Conservation (phyloP, 768 basidiomycete species). For the Boletus subcaerulescens region DNA sequence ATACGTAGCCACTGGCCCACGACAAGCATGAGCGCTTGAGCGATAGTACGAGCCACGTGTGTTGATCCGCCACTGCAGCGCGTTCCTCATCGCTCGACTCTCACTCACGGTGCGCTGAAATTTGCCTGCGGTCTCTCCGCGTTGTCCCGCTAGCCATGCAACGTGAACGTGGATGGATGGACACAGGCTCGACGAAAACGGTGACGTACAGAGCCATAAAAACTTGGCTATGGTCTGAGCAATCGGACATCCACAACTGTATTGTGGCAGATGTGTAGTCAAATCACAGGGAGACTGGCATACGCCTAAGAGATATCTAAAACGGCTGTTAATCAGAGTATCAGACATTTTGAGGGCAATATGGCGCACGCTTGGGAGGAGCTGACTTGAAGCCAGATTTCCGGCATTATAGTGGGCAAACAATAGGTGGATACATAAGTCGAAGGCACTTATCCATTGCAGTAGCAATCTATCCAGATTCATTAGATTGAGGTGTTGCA, state of each 20-base stretch:
- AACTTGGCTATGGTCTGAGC: neutral
- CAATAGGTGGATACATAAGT: too few relatives aligned
- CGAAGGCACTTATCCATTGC: too few relatives aligned
- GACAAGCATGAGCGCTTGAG: neutral
- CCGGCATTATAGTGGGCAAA: too few relatives aligned
- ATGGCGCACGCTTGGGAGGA: too few relatives aligned
- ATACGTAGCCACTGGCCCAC: neutral
- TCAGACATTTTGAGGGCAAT: too few relatives aligned
- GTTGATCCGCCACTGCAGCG: neutral
- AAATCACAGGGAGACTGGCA: too few relatives aligned
- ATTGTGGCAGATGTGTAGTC: too few relatives aligned
- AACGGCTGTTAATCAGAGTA: too few relatives aligned
- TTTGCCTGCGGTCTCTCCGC: neutral
- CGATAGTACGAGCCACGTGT: neutral
- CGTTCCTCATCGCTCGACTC: neutral
- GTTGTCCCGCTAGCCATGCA: neutral
- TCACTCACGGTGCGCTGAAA: neutral
- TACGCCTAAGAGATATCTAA: too few relatives aligned
- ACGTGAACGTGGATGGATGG: neutral
- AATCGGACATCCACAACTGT: neutral
- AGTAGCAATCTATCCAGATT: too few relatives aligned
- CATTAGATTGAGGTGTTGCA: too few relatives aligned
- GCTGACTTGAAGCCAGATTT: too few relatives aligned
- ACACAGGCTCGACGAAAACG: neutral
- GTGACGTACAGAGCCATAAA: neutral